Percentiles rank a stretch among this genome's conserved stretches.
Evolutionary conservation across 2,329 filamentous ascomycete genomes (phyloP).

Genomic region (Harringtonia lauricola): DNA sequence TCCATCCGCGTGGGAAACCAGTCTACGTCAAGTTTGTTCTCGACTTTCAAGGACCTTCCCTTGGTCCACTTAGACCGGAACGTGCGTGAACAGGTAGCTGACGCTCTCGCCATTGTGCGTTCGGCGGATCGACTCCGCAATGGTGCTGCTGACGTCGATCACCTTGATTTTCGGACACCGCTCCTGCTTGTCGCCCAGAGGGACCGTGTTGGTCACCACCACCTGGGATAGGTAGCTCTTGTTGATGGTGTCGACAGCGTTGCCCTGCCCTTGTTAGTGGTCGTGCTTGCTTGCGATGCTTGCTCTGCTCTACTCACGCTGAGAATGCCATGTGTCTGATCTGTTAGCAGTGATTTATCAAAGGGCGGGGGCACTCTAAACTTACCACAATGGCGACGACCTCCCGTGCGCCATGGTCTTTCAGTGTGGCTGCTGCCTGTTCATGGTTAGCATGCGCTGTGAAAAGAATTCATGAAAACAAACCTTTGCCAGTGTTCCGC

Average conservation of each 20-base stretch:
- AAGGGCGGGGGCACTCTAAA: neutral
- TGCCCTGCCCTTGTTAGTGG: conserved; percentile 61
- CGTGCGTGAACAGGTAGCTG: conserved; percentile 58
- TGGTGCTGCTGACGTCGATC: conserved; percentile 81
- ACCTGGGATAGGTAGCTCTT: conserved; percentile 64
- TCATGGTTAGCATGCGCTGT: neutral
- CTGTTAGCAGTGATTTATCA: neutral
- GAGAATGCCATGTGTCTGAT: conserved; percentile 12
- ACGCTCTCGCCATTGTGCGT: conserved; percentile 58
- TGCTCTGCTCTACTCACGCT: conserved; percentile 6
- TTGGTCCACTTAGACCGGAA: conserved; percentile 31
- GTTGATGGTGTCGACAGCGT: conserved; percentile 79
- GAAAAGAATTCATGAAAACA: too few relatives aligned
- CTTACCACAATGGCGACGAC: conserved; percentile 74
- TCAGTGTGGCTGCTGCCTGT: conserved; percentile 69
- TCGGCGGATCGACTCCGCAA: conserved; percentile 58
- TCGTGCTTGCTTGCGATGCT: too few relatives aligned
- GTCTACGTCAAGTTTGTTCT: too few relatives aligned
- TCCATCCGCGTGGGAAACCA: too few relatives aligned
- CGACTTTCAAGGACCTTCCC: too few relatives aligned
- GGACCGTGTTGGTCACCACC: conserved; percentile 86
- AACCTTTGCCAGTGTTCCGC: conserved; percentile 46
- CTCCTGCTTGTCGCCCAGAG: conserved; percentile 65
- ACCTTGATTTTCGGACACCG: conserved; percentile 70
- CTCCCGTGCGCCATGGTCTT: conserved; percentile 74